Evolutionary conservation across 169 alveolate species (phyloP).

Genomic region (Eimeria zaria): DNA sequence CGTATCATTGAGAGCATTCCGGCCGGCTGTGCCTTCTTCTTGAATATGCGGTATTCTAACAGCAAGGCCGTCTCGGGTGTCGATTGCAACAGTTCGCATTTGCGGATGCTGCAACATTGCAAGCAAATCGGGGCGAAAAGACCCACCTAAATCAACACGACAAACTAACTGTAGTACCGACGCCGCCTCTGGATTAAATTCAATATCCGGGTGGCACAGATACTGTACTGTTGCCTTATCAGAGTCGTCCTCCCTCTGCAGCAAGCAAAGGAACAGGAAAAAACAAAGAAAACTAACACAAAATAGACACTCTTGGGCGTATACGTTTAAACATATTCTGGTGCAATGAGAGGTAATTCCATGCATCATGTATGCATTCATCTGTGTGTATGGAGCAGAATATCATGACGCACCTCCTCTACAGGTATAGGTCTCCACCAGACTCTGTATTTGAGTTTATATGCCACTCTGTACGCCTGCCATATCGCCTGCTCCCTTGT

Average conservation of each 20-base stretch:
- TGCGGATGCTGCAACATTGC: conserved; percentile 43
- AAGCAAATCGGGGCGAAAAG: conserved; percentile 45
- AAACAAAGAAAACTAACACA: neutral
- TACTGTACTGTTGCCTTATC: conserved; percentile 5
- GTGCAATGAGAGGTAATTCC: neutral
- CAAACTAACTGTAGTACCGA: conserved; percentile 76
- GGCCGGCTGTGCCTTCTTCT: neutral
- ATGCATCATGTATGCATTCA: neutral
- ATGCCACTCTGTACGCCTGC: conserved; percentile 81
- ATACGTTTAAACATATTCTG: no score
- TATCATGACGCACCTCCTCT: neutral
- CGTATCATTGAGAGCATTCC: neutral
- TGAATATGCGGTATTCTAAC: conserved; percentile 43
- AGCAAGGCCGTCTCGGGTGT: conserved; percentile 74
- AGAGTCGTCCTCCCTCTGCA: neutral
- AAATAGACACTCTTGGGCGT: no score
- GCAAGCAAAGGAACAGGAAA: neutral
- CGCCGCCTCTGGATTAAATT: conserved; percentile 55
- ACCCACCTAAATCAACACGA: conserved; percentile 73
- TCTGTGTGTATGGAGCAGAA: neutral
- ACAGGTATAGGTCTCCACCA: conserved; percentile 28
- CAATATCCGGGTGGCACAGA: conserved; percentile 28
- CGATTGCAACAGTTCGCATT: conserved; percentile 36
- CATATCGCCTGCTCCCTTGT: conserved; percentile 78
- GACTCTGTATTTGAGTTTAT: conserved; percentile 55